Evolutionary conservation across 1,139 yeast species (phyloP), one percentile per base, ranked within the genome.

Genomic region (Entelexis paramagnoliae): DNA sequence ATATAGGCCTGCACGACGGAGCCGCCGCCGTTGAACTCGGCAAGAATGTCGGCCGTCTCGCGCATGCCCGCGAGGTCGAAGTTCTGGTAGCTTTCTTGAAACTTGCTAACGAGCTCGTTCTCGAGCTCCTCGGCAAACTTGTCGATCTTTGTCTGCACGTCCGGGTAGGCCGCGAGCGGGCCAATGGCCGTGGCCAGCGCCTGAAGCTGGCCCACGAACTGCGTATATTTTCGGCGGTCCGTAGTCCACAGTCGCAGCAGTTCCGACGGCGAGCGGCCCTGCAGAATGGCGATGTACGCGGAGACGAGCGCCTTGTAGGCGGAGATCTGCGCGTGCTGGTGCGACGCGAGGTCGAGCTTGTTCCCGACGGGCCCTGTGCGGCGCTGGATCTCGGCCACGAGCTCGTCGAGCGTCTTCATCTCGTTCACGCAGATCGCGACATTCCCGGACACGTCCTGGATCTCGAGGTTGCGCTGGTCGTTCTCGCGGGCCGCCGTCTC

Each of bases 1-100:
- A 88, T 87, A 68, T 86, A 89, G 50, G 84, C 78, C 63, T 83
- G 88, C 14, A 87, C 83, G 13, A 88, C 93, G 55, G 82, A 81
- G 4, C 79, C 74, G 10, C 96, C 96, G 14, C 89, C 93, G 62
- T 91, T 89, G 68, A 81, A 89, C 55, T 81, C 86, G 51, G 81
- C 76, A 50, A 89, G 71, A n/a, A 88, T 78, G 49, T 78, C 78
- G 0, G 96, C 88, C 36, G 86, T 79, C 54, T 82, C 88, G 59
- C 77, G 80, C 84, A 91, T 81, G 50, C 78, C 78, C n/a, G 74
- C 74, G 60, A 81, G 76, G 58, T 82, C 83, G 36, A 80, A 82
- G 9, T 77, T 65, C 29, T 69, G 61, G 59, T 72, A 72, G 2
- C 74, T 73, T 32, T 64, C 65, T 53, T 71, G 72, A 52, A 72